Base-by-base conservation (phyloP, 2,329 filamentous ascomycete genomes). In the Septoria linicola region DNA sequence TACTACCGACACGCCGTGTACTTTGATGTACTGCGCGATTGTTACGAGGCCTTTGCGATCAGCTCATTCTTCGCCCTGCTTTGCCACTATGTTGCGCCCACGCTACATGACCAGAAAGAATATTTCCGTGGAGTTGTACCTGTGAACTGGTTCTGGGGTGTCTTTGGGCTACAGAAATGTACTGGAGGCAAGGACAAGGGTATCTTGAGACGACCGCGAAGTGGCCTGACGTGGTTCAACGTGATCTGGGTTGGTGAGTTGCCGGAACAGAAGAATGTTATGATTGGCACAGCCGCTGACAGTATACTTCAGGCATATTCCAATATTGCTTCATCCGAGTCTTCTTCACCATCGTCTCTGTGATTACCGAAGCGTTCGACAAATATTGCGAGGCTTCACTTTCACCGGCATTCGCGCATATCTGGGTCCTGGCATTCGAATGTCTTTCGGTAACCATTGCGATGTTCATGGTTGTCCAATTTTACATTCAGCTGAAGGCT, bases 151-250 rank as follows among this genome's bases (percentile, higher is more conserved):
- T 80, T 92, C 10, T 82, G 78, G 80, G 87, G 88, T 0, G 59
- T 92, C 16, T 82, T 73, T 57, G 88, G 85, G 80, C 75, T 88
- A 54, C 80, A 83, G 59, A 83, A 80, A 63, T 87, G 83, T 66
- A 87, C 82, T 49, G 84, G 87, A 31, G 85, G 86, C 27, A 70
- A 87, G 53, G 74, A 80, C 46, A 72, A 68, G 54, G 87, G 88
- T 0, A 76, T 79, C 20, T 85, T 88, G 77, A 79, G 88, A 59
- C 85, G 79, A n/a, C 89, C 89, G 0, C 76, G 80, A 59, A 93
- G 86, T 69, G 89, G 89, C 1, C 72, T 95, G 67, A 95, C 89
- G 1, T 93, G 88, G 88, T 95, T 95, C 73, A 95, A 95, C 68
- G 81, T 82, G 23, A 49, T 53, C 14, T 53, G 51, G 51, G 51